Percentiles rank a stretch among this genome's conserved stretches.
Evolutionary conservation across 148 eudicot species (phyloP).

Genomic region (Rhododendron ferrugineum): DNA sequence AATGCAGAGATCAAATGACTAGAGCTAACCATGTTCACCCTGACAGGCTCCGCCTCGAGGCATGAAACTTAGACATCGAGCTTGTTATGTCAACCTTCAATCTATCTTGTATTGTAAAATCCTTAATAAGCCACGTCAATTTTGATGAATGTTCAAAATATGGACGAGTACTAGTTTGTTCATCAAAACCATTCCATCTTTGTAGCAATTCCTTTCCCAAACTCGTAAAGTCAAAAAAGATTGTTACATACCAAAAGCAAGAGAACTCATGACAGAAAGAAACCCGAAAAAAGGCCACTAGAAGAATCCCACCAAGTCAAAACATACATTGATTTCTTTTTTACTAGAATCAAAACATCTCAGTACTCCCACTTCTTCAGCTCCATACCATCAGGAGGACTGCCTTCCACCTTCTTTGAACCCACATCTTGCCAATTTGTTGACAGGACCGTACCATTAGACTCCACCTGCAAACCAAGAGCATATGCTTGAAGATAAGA

Average conservation of each 20-base stretch:
- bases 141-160: neutral
- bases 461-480: conserved; percentile 55
- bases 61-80: neutral
- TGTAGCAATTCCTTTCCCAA: neutral
- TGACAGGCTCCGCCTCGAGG: neutral
- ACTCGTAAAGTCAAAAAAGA: neutral
- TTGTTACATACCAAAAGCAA: neutral
- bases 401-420: conserved; percentile 74
- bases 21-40: neutral
- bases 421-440: conserved; percentile 99
- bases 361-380: conserved; percentile 83
- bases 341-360: neutral
- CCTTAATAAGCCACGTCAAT: neutral
- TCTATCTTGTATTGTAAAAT: neutral
- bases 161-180: neutral
- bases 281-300: neutral
- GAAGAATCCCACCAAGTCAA: neutral
- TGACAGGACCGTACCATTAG: conserved; percentile 89
- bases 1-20: neutral
- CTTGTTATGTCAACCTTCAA: neutral
- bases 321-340: neutral
- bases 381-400: conserved; percentile 95
- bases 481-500: neutral
- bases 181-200: neutral
- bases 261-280: neutral